Evolutionary conservation across 106 monocot genomes (phyloP), one percentile per base, ranked within the genome.

Genomic region (Dioscorea dumetorum): DNA sequence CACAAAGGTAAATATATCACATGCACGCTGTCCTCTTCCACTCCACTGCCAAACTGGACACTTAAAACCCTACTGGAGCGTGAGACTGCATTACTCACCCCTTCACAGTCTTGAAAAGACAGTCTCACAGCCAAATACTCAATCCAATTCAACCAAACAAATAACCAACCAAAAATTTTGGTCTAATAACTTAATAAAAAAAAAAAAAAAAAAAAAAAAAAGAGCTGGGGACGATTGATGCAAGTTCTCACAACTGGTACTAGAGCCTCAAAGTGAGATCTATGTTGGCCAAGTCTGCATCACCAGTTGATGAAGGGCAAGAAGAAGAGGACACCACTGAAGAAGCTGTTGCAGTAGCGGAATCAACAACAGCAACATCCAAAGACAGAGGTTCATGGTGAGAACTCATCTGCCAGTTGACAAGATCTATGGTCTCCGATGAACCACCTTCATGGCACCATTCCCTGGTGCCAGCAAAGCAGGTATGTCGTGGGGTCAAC

Each of bases 331-430:
- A 41, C 10, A 41, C 41, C 22, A 49, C 57, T 10, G 50, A 5
- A 31, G 20, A 23, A 24, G 15, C 8, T 3, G 48, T 24, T 2
- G 60, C 24, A 35, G 22, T 9, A 12, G 24, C 12, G 9, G 22
- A 48, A 9, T 21, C 22, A 23, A 23, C 63, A 9, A 18, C 14
- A 20, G 41, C 41, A 41, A 7, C 13, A 19, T 13, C 12, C n/a
- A 64, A n/a, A 19, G 23, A 2, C 61, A 64, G 6, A 41, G 41
- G 41, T 41, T 41, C 10, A 41, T 41, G 41, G 60, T 80, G 59
- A 20, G 77, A 77, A 4, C 63, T 73, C 33, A 77, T 75, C 53
- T 72, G 79, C 87, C 87, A 83, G 70, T 83, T 87, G 32, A 83
- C 67, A 31, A 79, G 58, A 58, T 87, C 83, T 23, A 68, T 67